These are phyloP conservation scores for Rutstroemia sp. DNA, from an alignment of 2,329 filamentous ascomycete genomes.

Conservation along the genomic window DNA sequence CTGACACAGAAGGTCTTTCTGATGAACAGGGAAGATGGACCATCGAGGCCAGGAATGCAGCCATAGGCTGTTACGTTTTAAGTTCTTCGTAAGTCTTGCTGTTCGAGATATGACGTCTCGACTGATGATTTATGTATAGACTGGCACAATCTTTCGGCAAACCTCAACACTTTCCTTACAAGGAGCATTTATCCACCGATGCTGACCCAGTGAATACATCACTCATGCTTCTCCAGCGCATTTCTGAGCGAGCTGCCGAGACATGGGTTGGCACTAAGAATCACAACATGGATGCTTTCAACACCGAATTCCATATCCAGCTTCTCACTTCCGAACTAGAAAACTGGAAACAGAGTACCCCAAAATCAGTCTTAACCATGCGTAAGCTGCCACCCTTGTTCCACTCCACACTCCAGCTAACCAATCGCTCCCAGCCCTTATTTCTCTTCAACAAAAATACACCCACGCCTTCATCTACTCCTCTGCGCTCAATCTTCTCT, in stretches of 20 bases:
- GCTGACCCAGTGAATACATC: slow-evolving; percentile 1
- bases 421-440: slow-evolving; percentile 10
- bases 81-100: slow-evolving; percentile 21
- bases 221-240: slow-evolving; percentile 17
- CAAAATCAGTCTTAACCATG: slow-evolving; percentile 11
- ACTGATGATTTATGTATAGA: background rate
- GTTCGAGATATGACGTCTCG: background rate
- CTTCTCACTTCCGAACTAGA: slow-evolving; percentile 22
- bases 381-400: slow-evolving; percentile 10
- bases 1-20: slow-evolving; percentile 16
- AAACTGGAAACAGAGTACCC: slow-evolving; percentile 16
- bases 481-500: slow-evolving; percentile 20
- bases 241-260: slow-evolving; percentile 16
- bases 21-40: slow-evolving; percentile 16
- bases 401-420: background rate
- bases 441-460: slow-evolving; percentile 16
- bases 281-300: slow-evolving; percentile 14
- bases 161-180: slow-evolving; percentile 21
- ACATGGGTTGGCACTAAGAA: slow-evolving; percentile 2
- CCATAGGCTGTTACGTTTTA: slow-evolving; percentile 28
- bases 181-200: slow-evolving; percentile 17
- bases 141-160: slow-evolving; percentile 21
- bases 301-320: slow-evolving; percentile 21
- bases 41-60: slow-evolving; percentile 21
- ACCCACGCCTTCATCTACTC: slow-evolving; percentile 18